Conservation (phyloP, 2,329 filamentous ascomycete species). For the Claviceps monticola region DNA sequence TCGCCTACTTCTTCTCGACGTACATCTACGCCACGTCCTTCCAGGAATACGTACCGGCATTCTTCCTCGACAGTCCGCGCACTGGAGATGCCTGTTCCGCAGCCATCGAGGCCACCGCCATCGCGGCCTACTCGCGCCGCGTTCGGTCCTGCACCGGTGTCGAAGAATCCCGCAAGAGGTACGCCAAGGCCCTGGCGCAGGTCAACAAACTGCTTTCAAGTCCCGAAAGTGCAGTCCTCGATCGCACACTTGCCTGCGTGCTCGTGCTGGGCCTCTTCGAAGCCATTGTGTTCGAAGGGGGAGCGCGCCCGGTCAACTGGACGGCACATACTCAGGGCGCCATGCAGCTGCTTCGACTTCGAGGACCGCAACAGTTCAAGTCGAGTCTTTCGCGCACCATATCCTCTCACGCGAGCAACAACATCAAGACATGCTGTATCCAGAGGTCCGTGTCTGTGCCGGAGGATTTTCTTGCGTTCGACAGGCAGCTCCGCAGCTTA, state of each 20-base stretch:
- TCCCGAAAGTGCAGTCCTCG: conserved; percentile 10
- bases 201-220: conserved; percentile 9
- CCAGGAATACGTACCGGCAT: conserved; percentile 10
- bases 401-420: conserved; percentile 13
- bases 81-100: conserved; percentile 10
- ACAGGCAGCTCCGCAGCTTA: conserved; percentile 4
- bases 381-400: conserved; percentile 10
- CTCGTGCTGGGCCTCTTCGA: conserved; percentile 16
- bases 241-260: conserved; percentile 14
- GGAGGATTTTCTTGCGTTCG: conserved; percentile 8
- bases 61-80: conserved; percentile 6
- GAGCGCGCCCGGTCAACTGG: conserved; percentile 12
- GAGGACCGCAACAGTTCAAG: conserved; percentile 11
- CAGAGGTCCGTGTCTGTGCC: conserved; percentile 12
- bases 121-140: conserved; percentile 12
- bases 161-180: conserved; percentile 10
- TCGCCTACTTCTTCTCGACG: conserved; percentile 9
- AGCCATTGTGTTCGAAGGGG: conserved; percentile 13
- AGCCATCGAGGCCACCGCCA: conserved; percentile 12
- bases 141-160: conserved; percentile 6
- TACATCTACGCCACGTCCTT: conserved; percentile 15
- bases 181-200: conserved; percentile 10
- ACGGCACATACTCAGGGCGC: conserved; percentile 13
- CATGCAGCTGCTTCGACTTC: conserved; percentile 13
- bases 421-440: conserved; percentile 15